Evolutionary conservation across 2,329 filamentous ascomycete species (phyloP), one percentile per base, ranked within the genome.

Genomic region (Neopestalotiopsis sp.): DNA sequence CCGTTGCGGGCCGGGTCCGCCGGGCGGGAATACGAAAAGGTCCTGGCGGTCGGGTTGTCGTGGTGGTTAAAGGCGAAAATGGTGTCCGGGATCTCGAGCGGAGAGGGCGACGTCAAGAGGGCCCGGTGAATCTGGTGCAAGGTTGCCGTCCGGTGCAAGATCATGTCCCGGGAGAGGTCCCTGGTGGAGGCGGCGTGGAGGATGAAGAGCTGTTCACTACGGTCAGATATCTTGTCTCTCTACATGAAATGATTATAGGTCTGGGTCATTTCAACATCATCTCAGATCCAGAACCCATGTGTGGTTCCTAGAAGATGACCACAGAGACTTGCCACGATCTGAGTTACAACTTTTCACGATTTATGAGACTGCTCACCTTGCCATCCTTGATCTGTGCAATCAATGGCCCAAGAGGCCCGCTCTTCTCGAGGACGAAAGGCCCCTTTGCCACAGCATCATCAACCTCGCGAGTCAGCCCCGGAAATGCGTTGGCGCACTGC

Each of bases 81-180:
- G 32, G 85, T 86, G 74, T 88, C 80, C 4, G 87, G 86, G 2
- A 86, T 72, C 34, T 72, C 69, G 42, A 68, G 66, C 0, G 79
- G 79, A 4, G 80, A 76, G 0, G 86, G 85, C 7, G 84, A 83
- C 12, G 88, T 85, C 38, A 84, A 72, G 13, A 89, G 75, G 4
- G 86, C 86, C 69, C 84, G 83, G 74, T 88, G 78, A 71, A 90
- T 81, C 71, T 87, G 84, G 74, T 87, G 83, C 1, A 89, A 81
- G 10, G 84, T 82, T n/a, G 86, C 85, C 49, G 80, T 81, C 64
- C 85, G 83, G 69, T 86, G 84, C 77, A 79, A 77, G 10, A 82
- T 75, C 84, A 86, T 86, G 65, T 83, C 81, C 14, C 73, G 68
- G 6, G 83, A 84, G 30, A 86, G 75, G 61, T 85, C 83, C 9